Evolutionary conservation across 352 stramenopile genomes (phyloP), one percentile per base, ranked within the genome.

Genomic region (Phytophthora melonis): DNA sequence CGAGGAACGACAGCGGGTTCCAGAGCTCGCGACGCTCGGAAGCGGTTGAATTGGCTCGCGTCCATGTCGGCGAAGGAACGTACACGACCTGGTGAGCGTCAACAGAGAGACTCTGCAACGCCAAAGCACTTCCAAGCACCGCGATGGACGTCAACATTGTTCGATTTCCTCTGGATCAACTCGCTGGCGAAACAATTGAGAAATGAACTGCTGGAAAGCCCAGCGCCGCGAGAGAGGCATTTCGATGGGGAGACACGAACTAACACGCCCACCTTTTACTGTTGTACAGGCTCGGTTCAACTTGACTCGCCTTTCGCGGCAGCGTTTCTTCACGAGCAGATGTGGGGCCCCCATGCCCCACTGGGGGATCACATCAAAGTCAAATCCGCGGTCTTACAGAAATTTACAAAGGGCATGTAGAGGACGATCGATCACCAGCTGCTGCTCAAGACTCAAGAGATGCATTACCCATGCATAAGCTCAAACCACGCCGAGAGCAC

Each of bases 1-100:
- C 81, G 0, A 86, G 79, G 74, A 84, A 84, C 14, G 77, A 77
- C 58, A 83, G 55, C 13, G 79, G 81, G 10, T 80, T 78, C 64
- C 75, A 81, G 34, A 79, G 65, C 52, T 75, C 71, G 16, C 70
- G 66, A 27, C 58, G 63, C 10, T 77, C 74, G 8, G 47, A 47
- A 10, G 78, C 72, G 1, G 68, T 84, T 5, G 65, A 66, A 18
- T 67, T 72, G 2, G 57, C 45, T 47, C 65, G 65, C 1, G 65
- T 72, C 63, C 68, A 84, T n/a, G 75, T 84, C 9, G 78, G 78
- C 4, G 70, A 69, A 7, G 78, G 78, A 21, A 82, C 53, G 41
- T 79, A 79, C 58, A 84, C 78, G 39, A 77, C 72, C 55, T 80
- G 72, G 58, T 84, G 78, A 6, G 72, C 78, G 34, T 81, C 61